Evolutionary conservation across 2,329 filamentous ascomycete species (phyloP).

Genomic region (Aspergillus versicolor): DNA sequence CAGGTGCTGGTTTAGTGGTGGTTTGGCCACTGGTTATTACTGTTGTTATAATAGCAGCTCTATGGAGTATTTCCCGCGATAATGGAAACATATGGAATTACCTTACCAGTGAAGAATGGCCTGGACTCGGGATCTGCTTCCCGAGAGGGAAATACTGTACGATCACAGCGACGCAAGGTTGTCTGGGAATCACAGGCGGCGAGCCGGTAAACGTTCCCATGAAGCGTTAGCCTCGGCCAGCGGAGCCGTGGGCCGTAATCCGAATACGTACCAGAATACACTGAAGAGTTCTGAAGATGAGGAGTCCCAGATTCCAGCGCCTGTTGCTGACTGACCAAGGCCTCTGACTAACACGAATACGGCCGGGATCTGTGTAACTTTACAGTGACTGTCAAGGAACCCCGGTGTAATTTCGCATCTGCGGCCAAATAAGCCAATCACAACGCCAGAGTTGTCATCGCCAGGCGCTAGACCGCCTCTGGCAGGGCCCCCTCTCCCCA

Average conservation of each 20-base stretch:
- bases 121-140: background rate
- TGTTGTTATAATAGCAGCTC: conserved; percentile 1
- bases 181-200: background rate
- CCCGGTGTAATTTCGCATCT: too few relatives aligned
- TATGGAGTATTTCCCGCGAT: background rate
- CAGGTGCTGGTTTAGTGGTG: background rate
- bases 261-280: background rate
- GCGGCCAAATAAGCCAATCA: too few relatives aligned
- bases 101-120: background rate
- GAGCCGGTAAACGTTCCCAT: background rate
- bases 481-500: too few relatives aligned
- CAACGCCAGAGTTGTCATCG: too few relatives aligned
- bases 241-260: conserved; percentile 1
- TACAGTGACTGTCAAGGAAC: too few relatives aligned
- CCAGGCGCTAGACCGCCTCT: too few relatives aligned
- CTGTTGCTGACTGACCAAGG: too few relatives aligned
- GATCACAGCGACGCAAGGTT: background rate
- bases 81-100: background rate
- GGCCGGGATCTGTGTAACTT: too few relatives aligned
- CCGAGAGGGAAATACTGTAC: background rate
- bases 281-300: too few relatives aligned
- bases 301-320: too few relatives aligned
- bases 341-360: too few relatives aligned
- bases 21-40: background rate
- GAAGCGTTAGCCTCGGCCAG: conserved; percentile 10